Evolutionary conservation across 257 asterid genomes (phyloP).

Genomic region (Eucommia ulmoides): DNA sequence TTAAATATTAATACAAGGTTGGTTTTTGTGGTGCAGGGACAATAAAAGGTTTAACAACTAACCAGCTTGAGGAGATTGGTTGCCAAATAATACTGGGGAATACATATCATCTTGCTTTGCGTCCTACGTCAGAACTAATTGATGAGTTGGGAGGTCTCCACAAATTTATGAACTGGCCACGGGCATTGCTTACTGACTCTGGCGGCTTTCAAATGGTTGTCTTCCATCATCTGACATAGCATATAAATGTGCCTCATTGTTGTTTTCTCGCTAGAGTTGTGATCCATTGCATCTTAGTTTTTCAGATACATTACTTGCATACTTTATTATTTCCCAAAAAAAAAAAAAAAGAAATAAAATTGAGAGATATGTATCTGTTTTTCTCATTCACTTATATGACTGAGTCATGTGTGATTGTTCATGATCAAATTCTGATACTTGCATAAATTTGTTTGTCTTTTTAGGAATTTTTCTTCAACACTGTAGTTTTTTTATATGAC

Average conservation of each 20-base stretch:
- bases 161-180: slow-evolving; percentile 93
- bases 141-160: slow-evolving; percentile 96
- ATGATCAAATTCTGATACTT: too few species aligned
- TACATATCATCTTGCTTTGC: slow-evolving; percentile 90
- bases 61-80: slow-evolving; percentile 66
- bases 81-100: slow-evolving; percentile 97
- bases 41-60: slow-evolving; percentile 76
- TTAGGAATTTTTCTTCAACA: too few species aligned
- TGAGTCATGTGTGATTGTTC: too few species aligned
- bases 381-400: too few species aligned
- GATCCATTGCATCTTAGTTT: not conserved
- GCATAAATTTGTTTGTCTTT: too few species aligned
- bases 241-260: not conserved
- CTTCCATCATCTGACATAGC: not conserved
- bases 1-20: too few species aligned
- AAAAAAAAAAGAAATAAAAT: not conserved
- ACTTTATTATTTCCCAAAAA: not conserved
- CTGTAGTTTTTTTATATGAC: too few species aligned
- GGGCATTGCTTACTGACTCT: slow-evolving; percentile 94
- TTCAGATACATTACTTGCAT: not conserved
- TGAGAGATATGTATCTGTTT: too few species aligned
- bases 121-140: slow-evolving; percentile 94
- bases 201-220: slow-evolving; percentile 99
- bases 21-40: slow-evolving; percentile 37
- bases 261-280: not conserved